Evolutionary conservation across 2,329 filamentous ascomycete species (phyloP).

Genomic region (Trichoderma harzianum): DNA sequence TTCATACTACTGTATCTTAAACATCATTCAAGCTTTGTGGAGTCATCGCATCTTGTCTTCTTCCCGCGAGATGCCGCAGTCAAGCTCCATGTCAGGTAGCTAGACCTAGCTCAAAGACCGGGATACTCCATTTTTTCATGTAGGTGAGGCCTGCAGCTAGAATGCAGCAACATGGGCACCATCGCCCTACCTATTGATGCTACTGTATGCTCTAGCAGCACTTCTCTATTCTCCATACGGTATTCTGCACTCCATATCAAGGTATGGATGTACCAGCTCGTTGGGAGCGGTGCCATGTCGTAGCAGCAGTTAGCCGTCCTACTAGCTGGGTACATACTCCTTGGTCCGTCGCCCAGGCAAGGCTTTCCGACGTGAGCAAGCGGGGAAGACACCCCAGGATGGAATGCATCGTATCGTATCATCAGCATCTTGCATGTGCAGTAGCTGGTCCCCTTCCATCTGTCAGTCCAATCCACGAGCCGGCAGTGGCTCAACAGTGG

Average conservation of each 20-base stretch:
- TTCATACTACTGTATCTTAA: neutral
- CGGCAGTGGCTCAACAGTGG: constrained; percentile 14
- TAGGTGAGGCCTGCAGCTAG: constrained; percentile 14
- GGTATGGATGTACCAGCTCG: neutral
- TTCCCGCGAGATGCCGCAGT: neutral
- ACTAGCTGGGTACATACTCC: neutral
- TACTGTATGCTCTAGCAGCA: neutral
- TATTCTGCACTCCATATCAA: neutral
- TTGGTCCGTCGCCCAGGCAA: neutral
- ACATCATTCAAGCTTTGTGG: neutral
- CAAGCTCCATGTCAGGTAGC: neutral
- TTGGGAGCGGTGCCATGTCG: neutral
- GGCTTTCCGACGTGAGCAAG: constrained; percentile 2
- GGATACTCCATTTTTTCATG: constrained; percentile 16
- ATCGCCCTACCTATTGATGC: neutral
- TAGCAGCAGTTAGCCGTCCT: neutral
- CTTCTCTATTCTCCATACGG: neutral
- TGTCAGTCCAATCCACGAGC: neutral
- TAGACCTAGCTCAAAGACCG: neutral
- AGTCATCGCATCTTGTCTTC: neutral
- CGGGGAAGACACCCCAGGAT: neutral
- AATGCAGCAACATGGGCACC: constrained; percentile 12
- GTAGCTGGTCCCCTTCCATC: neutral
- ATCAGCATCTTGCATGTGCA: constrained; percentile 14
- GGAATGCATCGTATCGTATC: constrained; percentile 15